Evolutionary conservation across 2,329 filamentous ascomycete genomes (phyloP).

Genomic region (Parastagonospora nodorum): DNA sequence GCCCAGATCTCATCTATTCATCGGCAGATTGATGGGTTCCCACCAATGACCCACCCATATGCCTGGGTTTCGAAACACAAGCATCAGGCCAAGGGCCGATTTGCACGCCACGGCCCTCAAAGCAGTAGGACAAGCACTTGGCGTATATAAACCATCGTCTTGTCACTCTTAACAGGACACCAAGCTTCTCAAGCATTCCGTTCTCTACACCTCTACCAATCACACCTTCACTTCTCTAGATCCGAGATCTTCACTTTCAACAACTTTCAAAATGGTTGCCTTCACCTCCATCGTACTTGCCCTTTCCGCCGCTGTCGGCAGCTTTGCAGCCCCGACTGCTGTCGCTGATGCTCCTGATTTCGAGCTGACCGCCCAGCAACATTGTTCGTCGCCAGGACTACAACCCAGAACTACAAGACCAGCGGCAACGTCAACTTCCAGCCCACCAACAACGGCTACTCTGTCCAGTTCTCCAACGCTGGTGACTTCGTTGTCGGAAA

Average conservation of each 20-base stretch:
- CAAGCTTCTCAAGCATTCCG: slow-evolving; percentile 5
- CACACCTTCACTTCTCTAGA: slow-evolving; percentile 1
- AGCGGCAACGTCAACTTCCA: slow-evolving; percentile 35
- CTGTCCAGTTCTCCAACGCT: slow-evolving; percentile 32
- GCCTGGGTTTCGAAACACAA: neutral
- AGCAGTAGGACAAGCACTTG: slow-evolving; percentile 13
- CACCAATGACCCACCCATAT: neutral
- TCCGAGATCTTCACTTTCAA: too few species aligned
- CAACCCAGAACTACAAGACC: slow-evolving; percentile 42
- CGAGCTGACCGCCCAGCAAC: slow-evolving; percentile 20
- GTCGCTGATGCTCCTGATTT: slow-evolving; percentile 35
- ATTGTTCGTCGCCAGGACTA: slow-evolving; percentile 39
- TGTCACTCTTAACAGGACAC: slow-evolving; percentile 10
- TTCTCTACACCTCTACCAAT: slow-evolving; percentile 3
- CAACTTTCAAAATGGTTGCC: slow-evolving; percentile 28
- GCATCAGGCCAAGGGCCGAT: neutral
- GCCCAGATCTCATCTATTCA: neutral
- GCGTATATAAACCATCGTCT: slow-evolving; percentile 21
- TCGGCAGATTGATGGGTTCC: neutral
- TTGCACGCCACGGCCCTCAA: neutral
- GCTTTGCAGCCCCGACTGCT: slow-evolving; percentile 29
- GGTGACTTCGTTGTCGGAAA: slow-evolving; percentile 41
- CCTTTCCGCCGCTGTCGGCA: slow-evolving; percentile 23
- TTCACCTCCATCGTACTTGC: slow-evolving; percentile 28
- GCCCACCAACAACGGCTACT: slow-evolving; percentile 35